Conservation (phyloP, 2,329 filamentous ascomycete genomes). For the Fusarium concolor region DNA sequence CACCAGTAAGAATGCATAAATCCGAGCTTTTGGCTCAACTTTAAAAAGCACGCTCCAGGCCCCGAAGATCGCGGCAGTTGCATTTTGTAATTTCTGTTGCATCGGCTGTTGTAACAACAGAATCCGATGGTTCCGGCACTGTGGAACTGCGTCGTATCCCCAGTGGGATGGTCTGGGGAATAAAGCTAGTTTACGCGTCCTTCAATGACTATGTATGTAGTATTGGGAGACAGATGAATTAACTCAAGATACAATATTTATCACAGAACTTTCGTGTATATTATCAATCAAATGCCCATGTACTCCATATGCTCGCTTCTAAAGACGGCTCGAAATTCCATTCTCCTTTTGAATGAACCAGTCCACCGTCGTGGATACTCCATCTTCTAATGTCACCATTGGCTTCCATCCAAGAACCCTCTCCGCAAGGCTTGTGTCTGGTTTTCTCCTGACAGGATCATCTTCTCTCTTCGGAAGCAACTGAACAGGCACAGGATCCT, state of each 20-base stretch:
- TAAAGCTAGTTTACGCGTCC: not conserved
- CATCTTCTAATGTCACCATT: constrained; percentile 20
- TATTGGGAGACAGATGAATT: too few species aligned
- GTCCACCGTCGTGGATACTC: constrained; percentile 28
- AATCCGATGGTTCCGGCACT: not conserved
- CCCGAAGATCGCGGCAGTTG: constrained; percentile 7
- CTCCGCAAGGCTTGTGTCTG: constrained; percentile 27
- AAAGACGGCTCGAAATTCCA: constrained; percentile 22
- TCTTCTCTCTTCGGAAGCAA: constrained; percentile 33
- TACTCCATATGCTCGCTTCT: too few species aligned
- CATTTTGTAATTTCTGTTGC: not conserved
- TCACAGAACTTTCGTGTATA: not conserved
- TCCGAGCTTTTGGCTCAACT: constrained; percentile 1
- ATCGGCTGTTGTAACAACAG: not conserved
- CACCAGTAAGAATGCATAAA: not conserved
- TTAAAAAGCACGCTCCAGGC: constrained; percentile 8
- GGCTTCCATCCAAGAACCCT: constrained; percentile 29
- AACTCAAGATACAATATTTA: not conserved
- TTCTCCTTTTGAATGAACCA: constrained; percentile 34
- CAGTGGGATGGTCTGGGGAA: not conserved
- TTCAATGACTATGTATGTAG: not conserved
- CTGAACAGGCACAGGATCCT: constrained; percentile 6
- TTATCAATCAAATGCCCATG: not conserved
- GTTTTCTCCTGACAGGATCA: constrained; percentile 30
- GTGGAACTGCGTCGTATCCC: not conserved